Conservation (phyloP, 352 stramenopile genomes). For the Salisapilia sapeloensis region DNA sequence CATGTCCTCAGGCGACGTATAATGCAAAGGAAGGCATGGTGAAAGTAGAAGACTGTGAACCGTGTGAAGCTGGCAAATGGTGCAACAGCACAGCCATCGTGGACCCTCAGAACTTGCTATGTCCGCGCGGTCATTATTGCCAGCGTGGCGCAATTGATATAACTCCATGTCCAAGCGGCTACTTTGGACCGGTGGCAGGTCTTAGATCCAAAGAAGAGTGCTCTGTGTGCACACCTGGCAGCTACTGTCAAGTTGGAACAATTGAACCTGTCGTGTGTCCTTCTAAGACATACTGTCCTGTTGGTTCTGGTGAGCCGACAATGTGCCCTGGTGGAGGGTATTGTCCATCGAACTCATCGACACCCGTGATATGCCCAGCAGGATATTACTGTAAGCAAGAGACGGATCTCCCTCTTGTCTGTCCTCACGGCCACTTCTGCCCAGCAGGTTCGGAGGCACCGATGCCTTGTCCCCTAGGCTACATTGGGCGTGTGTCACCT, state of each 20-base stretch:
- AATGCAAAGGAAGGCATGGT: slow-evolving; percentile 20
- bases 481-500: slow-evolving; percentile 30
- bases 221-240: slow-evolving; percentile 28
- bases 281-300: slow-evolving; percentile 36
- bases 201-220: slow-evolving; percentile 25
- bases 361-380: slow-evolving; percentile 28
- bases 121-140: slow-evolving; percentile 61
- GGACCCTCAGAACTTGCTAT: slow-evolving; percentile 35
- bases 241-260: slow-evolving; percentile 26
- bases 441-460: slow-evolving; percentile 24
- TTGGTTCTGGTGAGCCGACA: slow-evolving; percentile 20
- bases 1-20: slow-evolving; percentile 41
- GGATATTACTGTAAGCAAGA: slow-evolving; percentile 58
- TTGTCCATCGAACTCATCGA: slow-evolving; percentile 53
- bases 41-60: slow-evolving; percentile 27
- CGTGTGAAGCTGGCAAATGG: slow-evolving; percentile 44
- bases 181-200: slow-evolving; percentile 14
- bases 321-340: slow-evolving; percentile 52
- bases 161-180: slow-evolving; percentile 23
- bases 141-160: slow-evolving; percentile 13
- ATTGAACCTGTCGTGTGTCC: slow-evolving; percentile 30
- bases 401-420: slow-evolving; percentile 14
- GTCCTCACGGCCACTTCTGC: slow-evolving; percentile 54
- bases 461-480: slow-evolving; percentile 66
- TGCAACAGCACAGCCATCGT: slow-evolving; percentile 59